A percentile compares a stretch with the other conserved stretches of the same genome.
phyloP scores from a whole-genome alignment of 352 stramenopile genomes.

The Phytophthora megakarya region DNA sequence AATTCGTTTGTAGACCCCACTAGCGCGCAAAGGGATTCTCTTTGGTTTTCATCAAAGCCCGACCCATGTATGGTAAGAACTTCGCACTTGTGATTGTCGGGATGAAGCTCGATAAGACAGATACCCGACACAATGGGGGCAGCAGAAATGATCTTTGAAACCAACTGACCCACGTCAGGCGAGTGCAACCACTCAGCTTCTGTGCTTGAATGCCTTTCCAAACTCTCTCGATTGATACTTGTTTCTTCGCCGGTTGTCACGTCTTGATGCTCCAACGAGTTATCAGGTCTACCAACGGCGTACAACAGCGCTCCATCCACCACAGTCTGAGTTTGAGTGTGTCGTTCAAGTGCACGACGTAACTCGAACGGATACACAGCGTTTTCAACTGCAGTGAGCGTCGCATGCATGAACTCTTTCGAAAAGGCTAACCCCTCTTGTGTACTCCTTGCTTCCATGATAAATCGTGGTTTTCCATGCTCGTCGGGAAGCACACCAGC shows the following conservation, averaged over 20 bases:
- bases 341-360: slow-evolving; percentile 40
- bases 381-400: slow-evolving; percentile 68
- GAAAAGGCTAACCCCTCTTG: slow-evolving; percentile 50
- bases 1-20: slow-evolving; percentile 25
- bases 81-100: slow-evolving; percentile 45
- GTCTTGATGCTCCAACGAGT: slow-evolving; percentile 12
- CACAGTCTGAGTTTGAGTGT: slow-evolving; percentile 23
- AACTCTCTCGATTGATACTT: slow-evolving; percentile 3
- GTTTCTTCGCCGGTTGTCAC: background rate
- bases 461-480: slow-evolving; percentile 51
- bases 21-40: slow-evolving; percentile 18
- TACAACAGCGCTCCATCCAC: slow-evolving; percentile 50
- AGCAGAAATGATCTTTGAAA: slow-evolving; percentile 31
- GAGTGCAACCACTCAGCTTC: slow-evolving; percentile 43
- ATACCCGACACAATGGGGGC: slow-evolving; percentile 40
- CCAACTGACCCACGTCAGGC: slow-evolving; percentile 41
- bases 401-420: slow-evolving; percentile 56
- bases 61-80: slow-evolving; percentile 32
- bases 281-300: slow-evolving; percentile 32
- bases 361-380: slow-evolving; percentile 71
- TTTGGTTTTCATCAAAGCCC: slow-evolving; percentile 9
- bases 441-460: slow-evolving; percentile 60
- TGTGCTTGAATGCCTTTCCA: slow-evolving; percentile 14
- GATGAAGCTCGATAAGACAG: slow-evolving; percentile 54
- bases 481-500: slow-evolving; percentile 54